Percentiles rank a stretch among this genome's conserved stretches.
These are phyloP conservation scores for Gossypium bickii DNA, from an alignment of 345 rosid genomes.

Conservation along the genomic window DNA sequence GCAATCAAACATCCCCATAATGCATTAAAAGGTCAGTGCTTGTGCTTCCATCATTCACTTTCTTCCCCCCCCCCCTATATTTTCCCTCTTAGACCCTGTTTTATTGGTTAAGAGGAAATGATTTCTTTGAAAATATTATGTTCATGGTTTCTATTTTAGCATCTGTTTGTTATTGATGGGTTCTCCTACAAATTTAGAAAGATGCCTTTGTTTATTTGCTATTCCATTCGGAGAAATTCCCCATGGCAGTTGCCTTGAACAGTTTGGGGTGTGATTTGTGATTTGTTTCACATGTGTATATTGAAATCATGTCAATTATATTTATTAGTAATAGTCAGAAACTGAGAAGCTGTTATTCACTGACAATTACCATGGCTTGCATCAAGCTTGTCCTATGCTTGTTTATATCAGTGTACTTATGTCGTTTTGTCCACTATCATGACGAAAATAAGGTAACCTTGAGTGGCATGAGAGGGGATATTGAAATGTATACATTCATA, in stretches of 20 bases:
- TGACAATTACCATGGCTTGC: neutral
- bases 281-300: neutral
- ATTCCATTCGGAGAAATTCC: neutral
- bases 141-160: neutral
- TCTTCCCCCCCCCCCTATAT: neutral
- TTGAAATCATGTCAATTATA: neutral
- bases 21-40: constrained; percentile 5
- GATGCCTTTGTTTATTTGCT: neutral
- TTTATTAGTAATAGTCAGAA: too few species aligned
- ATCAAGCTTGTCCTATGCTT: neutral
- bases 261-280: neutral
- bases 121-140: neutral
- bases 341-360: neutral
- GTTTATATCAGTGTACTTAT: neutral
- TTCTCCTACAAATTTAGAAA: neutral
- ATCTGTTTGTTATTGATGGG: neutral
- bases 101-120: neutral
- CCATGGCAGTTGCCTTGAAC: neutral
- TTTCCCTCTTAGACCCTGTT: neutral
- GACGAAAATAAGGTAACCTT: neutral
- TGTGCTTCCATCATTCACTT: neutral
- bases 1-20: constrained; percentile 7
- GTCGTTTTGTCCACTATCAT: neutral
- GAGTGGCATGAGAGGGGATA: neutral
- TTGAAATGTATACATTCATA: neutral